Base-by-base conservation (phyloP, 805 yeast genomes). In the Lipomyces sp. region DNA sequence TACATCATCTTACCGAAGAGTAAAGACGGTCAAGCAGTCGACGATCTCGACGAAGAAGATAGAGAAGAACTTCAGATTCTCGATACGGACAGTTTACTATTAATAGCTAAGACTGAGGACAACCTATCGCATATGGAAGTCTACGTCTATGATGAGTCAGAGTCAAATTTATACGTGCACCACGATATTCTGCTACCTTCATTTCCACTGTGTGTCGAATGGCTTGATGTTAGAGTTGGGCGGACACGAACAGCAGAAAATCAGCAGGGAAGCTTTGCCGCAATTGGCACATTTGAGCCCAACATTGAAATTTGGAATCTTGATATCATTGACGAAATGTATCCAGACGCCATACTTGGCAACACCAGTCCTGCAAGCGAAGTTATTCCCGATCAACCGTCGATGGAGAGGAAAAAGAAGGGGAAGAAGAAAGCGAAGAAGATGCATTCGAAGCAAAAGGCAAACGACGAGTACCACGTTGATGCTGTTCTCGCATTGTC, bases 101-200 rank as follows among this genome's bases (percentile, higher is more conserved):
- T 95, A 71, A 92, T 97, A 7, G 88, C 98, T 1, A 88, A 97
- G 81, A 95, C 99, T 2, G 98, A 95, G 76, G 99, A 95, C 77
- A 98, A 94, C 59, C 83, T 95, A 57, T 92, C 97, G 5, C 90
- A 89, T 75, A 81, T 95, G 75, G 98, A 95, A 74, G 96, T 94
- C 2, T 94, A 94, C 74, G 90, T 95, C 32, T 95, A 93, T 77
- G 98, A 95, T 76, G 97, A 93, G 75, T 92, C 93, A 75, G 93
- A 87, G 68, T 84, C 88, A 63, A 86, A 88, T 50, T 80, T 95
- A 70, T 95, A 95, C 75, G 95, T 94, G 60, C 99, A 95, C 76
- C 99, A 95, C 78, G 99, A 95, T 77, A 80, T 94, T 72, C 92
- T 95, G 97, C 83, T 95, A 68, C 99, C 99, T 0, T 90, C 97